phyloP scores from a whole-genome alignment of 768 basidiomycete species.

The Agrocybe pediades region DNA sequence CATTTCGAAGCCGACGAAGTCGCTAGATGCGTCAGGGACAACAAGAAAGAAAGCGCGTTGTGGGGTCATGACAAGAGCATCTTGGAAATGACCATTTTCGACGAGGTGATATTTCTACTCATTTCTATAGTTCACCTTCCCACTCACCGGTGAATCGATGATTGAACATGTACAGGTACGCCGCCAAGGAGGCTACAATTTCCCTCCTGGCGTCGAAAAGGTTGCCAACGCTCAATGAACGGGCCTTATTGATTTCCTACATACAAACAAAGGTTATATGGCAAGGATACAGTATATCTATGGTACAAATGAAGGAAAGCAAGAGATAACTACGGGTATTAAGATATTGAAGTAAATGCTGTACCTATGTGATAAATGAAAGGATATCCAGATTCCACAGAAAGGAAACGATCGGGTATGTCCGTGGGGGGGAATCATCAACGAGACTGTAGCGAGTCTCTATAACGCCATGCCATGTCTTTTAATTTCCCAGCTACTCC shows the following conservation, averaged over 20 bases:
- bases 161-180: constrained; percentile 46
- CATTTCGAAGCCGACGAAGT: constrained; percentile 91
- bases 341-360: not conserved
- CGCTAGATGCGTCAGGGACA: constrained; percentile 72
- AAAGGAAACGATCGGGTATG: not conserved
- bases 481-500: constrained; percentile 56
- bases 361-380: not conserved
- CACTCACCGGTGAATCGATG: not conserved
- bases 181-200: constrained; percentile 63
- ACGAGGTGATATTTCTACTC: constrained; percentile 54
- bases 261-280: not conserved
- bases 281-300: not conserved
- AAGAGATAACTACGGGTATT: not conserved
- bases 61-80: constrained; percentile 84
- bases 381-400: not conserved
- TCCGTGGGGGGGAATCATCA: not conserved
- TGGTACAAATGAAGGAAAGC: not conserved
- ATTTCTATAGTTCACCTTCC: not conserved
- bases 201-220: constrained; percentile 68
- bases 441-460: not conserved
- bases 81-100: constrained; percentile 83
- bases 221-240: constrained; percentile 21
- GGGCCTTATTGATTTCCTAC: not conserved
- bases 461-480: constrained; percentile 37
- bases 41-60: constrained; percentile 68